These are phyloP conservation scores for Neurospora sp. DNA, from an alignment of 495 filamentous ascomycete species.

Conservation along the genomic window DNA sequence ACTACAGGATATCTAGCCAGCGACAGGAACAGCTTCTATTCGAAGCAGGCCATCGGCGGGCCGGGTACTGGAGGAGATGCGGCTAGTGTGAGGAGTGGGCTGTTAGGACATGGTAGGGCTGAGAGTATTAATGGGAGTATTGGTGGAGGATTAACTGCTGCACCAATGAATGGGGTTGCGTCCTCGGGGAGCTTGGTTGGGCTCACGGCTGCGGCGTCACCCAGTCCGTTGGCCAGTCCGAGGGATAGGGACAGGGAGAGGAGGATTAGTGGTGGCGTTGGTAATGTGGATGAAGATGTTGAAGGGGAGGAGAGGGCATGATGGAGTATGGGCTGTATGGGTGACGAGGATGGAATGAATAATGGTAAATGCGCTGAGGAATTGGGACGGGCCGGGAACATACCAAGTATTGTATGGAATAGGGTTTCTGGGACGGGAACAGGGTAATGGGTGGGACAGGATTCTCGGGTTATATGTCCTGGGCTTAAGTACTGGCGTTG, in stretches of 20 bases:
- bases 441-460: background rate
- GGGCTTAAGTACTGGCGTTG: background rate
- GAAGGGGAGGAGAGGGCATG: background rate
- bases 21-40: constrained; percentile 75
- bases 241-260: constrained; percentile 28
- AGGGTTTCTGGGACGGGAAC: background rate
- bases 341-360: background rate
- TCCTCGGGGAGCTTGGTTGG: background rate
- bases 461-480: background rate
- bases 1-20: constrained; percentile 55
- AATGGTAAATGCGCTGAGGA: background rate
- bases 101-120: constrained; percentile 64
- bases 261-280: constrained; percentile 6
- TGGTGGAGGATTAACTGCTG: constrained; percentile 28
- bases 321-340: background rate
- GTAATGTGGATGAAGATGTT: constrained; percentile 15
- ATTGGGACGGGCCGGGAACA: background rate
- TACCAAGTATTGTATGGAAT: background rate
- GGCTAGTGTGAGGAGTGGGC: constrained; percentile 66
- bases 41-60: constrained; percentile 47
- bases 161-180: background rate
- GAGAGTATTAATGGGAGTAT: constrained; percentile 78
- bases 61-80: constrained; percentile 64
- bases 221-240: constrained; percentile 54
- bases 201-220: constrained; percentile 14